phyloP scores from a whole-genome alignment of 257 asterid species.

The Fraxinus pennsylvanica region DNA sequence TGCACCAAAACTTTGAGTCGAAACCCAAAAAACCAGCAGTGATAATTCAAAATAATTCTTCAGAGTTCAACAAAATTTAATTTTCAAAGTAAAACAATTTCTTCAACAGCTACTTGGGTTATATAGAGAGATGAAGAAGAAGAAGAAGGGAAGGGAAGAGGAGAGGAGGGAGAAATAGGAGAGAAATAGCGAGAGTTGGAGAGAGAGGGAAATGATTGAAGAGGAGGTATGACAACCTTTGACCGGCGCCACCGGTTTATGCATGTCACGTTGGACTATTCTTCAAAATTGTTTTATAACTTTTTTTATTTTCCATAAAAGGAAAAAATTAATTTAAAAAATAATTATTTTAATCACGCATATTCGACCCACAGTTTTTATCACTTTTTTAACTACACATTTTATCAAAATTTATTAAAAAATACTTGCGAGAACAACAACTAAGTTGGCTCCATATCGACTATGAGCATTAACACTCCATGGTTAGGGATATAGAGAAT shows the following conservation, averaged over 20 bases:
- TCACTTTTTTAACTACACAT: too few species aligned
- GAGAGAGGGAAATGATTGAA: neutral
- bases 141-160: too few species aligned
- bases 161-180: neutral
- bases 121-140: neutral
- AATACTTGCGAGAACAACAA: too few species aligned
- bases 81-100: neutral
- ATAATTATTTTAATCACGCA: too few species aligned
- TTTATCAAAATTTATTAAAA: too few species aligned
- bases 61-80: neutral
- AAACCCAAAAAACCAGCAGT: neutral
- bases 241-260: constrained; percentile 17
- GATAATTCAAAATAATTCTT: neutral
- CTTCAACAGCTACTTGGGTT: neutral
- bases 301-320: neutral
- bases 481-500: too few species aligned
- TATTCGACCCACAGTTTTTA: too few species aligned
- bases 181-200: neutral
- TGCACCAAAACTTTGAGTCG: neutral
- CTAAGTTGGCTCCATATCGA: too few species aligned
- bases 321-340: constrained; percentile 1
- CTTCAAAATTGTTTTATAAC: neutral
- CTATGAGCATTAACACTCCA: too few species aligned
- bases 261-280: neutral
- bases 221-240: neutral